Base-by-base conservation (phyloP, 441 rosid genomes). In the Sinapis alba region DNA sequence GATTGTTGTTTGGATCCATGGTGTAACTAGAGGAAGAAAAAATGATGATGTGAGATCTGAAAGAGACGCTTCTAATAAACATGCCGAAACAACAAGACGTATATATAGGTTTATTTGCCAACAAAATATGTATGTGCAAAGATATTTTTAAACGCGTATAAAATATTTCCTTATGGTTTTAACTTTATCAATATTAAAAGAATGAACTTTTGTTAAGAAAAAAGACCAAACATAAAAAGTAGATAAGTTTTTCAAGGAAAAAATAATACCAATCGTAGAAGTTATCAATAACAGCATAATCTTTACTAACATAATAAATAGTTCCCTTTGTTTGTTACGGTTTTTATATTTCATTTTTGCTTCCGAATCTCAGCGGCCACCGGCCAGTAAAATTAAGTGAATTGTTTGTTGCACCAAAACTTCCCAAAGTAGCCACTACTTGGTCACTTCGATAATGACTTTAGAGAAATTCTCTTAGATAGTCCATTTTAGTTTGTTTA, bases 91-190 rank as follows among this genome's bases (percentile, higher is more conserved):
- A 62, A 62, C 67, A 62, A 36, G 12, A 19, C 19, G 10, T 19
- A 36, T 62, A 36, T 62, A 53, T 53, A 53, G 58, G 26, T 53
- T 53, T 53, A 19, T 53, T 53, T 53, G 58, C 58, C 26, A 53
- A 53, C 26, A 19, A 53, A 20, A 53, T 19, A 53, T 53, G 26
- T 53, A 53, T 51, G 20, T 45, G 19, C 3, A 50, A 50, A 16
- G 18, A 50, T 16, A 50, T 50, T 13, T 19, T 8, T 50, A 7
- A 7, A 50, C 1, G 7, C 7, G 50, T 43, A n/a, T n/a, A n/a
- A 43, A 43, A 43, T 43, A 43, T 43, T 43, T 43, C 6, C 50
- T n/a, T 13, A 43, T 2, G 6, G 7, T 43, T 43, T 43, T n/a
- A 43, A 43, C 50, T 13, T 43, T 43, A 43, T 43, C 50, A 41